Evolutionary conservation across 768 basidiomycete species (phyloP).

Genomic region (Russula sp.): DNA sequence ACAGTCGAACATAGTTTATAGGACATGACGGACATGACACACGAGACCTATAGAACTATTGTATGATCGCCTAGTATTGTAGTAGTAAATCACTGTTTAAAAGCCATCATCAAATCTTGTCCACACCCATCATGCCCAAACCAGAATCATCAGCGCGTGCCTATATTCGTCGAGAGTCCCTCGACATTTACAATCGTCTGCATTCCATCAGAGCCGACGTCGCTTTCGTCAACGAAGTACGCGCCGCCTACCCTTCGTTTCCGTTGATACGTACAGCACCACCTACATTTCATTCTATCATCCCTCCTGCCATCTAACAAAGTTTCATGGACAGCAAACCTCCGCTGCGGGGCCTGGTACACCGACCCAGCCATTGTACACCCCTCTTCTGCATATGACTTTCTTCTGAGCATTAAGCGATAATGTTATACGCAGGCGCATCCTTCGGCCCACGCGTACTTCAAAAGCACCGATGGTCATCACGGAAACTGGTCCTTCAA

Average conservation of each 20-base stretch:
- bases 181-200: conserved; percentile 82
- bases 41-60: background rate
- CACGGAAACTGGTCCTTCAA: conserved; percentile 83
- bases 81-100: background rate
- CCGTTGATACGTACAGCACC: conserved; percentile 54
- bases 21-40: background rate
- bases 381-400: conserved; percentile 14
- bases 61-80: background rate
- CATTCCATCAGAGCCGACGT: conserved; percentile 83
- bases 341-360: conserved; percentile 95
- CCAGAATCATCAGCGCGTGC: conserved; percentile 38
- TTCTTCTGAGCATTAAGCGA: conserved; percentile 25
- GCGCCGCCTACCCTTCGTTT: conserved; percentile 46
- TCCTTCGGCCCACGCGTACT: conserved; percentile 58
- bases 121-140: background rate
- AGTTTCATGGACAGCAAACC: conserved; percentile 58
- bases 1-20: conserved; percentile 2
- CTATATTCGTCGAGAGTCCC: conserved; percentile 61
- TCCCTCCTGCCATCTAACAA: conserved; percentile 4
- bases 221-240: conserved; percentile 59
- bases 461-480: conserved; percentile 92
- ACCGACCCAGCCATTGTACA: conserved; percentile 64
- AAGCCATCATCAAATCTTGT: background rate
- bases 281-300: conserved; percentile 8
- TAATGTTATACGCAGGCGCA: conserved; percentile 33